Percentiles rank a stretch among this genome's conserved stretches.
Evolutionary conservation across 331 rosid genomes (phyloP).

Genomic region (Erythrophleum ivorense): DNA sequence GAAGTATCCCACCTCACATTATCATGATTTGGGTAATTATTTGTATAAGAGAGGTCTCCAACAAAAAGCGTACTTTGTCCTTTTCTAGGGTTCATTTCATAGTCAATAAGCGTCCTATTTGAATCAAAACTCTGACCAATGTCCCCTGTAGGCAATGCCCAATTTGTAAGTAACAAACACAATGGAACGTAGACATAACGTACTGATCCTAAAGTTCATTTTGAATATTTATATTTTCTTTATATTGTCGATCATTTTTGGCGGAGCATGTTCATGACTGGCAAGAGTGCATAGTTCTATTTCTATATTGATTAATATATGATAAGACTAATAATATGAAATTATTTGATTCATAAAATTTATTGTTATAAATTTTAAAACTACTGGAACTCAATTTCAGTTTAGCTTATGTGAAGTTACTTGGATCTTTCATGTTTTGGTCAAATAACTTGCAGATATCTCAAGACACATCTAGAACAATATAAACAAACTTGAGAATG

Average conservation of each 20-base stretch:
- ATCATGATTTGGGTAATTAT: constrained; percentile 49
- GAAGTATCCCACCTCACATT: constrained; percentile 52
- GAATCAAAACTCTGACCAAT: constrained; percentile 57
- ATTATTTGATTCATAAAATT: no score
- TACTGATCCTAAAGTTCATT: constrained; percentile 8
- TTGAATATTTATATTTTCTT: neutral
- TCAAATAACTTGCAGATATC: neutral
- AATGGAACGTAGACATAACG: neutral
- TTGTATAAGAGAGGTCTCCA: constrained; percentile 56
- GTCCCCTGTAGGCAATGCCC: constrained; percentile 45
- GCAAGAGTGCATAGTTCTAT: no score
- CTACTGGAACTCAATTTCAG: no score
- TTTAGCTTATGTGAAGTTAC: neutral
- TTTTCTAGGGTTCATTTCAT: constrained; percentile 43
- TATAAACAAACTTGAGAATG: neutral
- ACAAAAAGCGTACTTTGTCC: constrained; percentile 49
- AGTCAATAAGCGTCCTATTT: constrained; percentile 48
- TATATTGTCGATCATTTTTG: no score
- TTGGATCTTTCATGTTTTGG: neutral
- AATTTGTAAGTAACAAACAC: constrained; percentile 26
- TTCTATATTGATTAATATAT: no score
- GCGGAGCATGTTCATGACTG: no score
- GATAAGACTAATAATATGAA: no score
- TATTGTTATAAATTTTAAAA: no score
- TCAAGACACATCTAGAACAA: neutral